phyloP scores from a whole-genome alignment of 306 rosid species.

The Arachis stenosperma region DNA sequence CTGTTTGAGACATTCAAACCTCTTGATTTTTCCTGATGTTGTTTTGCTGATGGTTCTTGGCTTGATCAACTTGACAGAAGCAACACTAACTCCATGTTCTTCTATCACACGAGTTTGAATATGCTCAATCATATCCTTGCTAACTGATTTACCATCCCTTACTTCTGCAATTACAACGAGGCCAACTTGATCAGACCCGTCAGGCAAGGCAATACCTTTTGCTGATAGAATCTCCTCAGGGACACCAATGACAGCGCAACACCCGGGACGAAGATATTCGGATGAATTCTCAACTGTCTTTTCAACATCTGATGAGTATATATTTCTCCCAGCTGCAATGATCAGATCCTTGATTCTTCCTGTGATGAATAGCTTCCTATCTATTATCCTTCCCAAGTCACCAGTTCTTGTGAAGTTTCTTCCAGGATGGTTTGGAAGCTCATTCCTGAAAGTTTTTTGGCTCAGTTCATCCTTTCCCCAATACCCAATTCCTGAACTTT shows the following conservation, averaged over 20 bases:
- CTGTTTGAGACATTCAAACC: conserved; percentile 94
- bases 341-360: conserved; percentile 98
- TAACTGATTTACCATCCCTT: conserved; percentile 68
- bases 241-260: conserved; percentile 90
- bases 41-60: conserved; percentile 94
- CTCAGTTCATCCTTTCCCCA: conserved; percentile 88
- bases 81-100: conserved; percentile 85
- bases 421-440: conserved; percentile 65
- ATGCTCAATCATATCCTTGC: conserved; percentile 64
- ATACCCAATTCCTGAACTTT: conserved; percentile 88
- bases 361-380: conserved; percentile 76
- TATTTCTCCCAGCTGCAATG: conserved; percentile 92
- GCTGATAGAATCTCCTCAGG: conserved; percentile 71
- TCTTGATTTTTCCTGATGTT: conserved; percentile 90
- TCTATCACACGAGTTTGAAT: conserved; percentile 79
- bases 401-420: conserved; percentile 79
- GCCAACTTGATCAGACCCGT: conserved; percentile 86
- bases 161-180: conserved; percentile 93
- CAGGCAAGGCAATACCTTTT: conserved; percentile 77
- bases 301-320: conserved; percentile 92
- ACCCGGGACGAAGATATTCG: conserved; percentile 81
- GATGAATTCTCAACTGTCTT: conserved; percentile 90
- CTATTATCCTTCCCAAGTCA: conserved; percentile 82
- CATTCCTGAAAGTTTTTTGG: conserved; percentile 65
- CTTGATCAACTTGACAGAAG: conserved; percentile 80